These are phyloP conservation scores for Monotropa hypopitys DNA, from an alignment of 179 eudicot genomes.

Conservation along the genomic window DNA sequence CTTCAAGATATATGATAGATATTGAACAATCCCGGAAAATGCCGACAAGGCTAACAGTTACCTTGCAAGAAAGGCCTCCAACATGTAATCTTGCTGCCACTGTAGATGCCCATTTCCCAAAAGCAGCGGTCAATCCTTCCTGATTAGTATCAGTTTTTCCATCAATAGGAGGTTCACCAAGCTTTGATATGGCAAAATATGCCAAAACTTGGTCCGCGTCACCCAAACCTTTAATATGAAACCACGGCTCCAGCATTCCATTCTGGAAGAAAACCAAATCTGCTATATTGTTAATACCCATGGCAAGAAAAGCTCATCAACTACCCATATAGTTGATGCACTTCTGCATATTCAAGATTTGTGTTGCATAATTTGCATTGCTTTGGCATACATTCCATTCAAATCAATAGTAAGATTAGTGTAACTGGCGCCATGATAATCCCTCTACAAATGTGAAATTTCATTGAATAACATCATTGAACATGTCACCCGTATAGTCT, in stretches of 20 bases:
- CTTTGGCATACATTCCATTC: not conserved
- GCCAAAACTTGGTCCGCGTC: conserved; percentile 86
- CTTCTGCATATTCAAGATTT: not conserved
- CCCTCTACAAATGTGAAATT: not conserved
- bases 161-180: conserved; percentile 87
- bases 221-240: conserved; percentile 69
- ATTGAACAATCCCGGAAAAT: too few species aligned
- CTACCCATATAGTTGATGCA: not conserved
- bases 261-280: conserved; percentile 99
- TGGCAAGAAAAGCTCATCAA: conserved; percentile 2
- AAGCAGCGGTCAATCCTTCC: conserved; percentile 89
- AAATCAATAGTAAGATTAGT: not conserved
- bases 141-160: conserved; percentile 93
- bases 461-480: not conserved
- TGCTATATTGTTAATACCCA: conserved; percentile 63
- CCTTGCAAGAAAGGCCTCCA: conserved; percentile 97
- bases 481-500: not conserved
- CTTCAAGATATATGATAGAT: too few species aligned
- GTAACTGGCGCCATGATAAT: too few species aligned
- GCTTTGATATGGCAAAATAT: conserved; percentile 86
- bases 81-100: conserved; percentile 65
- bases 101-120: conserved; percentile 92
- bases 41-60: too few species aligned
- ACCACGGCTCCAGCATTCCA: conserved; percentile 99
- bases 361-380: not conserved